These are phyloP conservation scores for Lactarius hatsudake DNA, from an alignment of 768 basidiomycete species.

Conservation along the genomic window DNA sequence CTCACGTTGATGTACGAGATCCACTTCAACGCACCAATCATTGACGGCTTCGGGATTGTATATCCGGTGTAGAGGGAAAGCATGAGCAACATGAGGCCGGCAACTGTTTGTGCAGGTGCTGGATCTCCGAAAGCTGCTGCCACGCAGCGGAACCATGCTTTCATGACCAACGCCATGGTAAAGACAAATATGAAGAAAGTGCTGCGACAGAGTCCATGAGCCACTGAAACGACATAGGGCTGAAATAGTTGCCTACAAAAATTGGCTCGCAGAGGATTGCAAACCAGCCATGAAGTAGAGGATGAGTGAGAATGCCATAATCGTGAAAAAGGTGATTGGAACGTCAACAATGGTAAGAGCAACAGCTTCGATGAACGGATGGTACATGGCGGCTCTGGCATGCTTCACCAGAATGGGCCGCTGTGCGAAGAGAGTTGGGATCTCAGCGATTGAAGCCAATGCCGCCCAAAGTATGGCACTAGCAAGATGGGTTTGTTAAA, in stretches of 20 bases:
- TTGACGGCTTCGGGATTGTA: slow-evolving; percentile 60
- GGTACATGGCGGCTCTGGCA: slow-evolving; percentile 58
- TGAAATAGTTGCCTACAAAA: slow-evolving; percentile 50
- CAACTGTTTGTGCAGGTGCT: slow-evolving; percentile 60
- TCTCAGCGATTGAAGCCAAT: slow-evolving; percentile 60
- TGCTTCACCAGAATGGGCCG: slow-evolving; percentile 60
- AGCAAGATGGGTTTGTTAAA: neutral
- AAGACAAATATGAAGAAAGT: slow-evolving; percentile 59
- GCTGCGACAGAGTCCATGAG: slow-evolving; percentile 35
- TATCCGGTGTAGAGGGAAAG: slow-evolving; percentile 73
- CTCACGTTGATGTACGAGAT: slow-evolving; percentile 62
- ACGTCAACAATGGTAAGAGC: slow-evolving; percentile 63
- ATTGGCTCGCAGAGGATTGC: slow-evolving; percentile 54
- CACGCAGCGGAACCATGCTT: slow-evolving; percentile 69
- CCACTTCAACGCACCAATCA: slow-evolving; percentile 88
- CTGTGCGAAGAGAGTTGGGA: slow-evolving; percentile 53
- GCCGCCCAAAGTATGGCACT: slow-evolving; percentile 60
- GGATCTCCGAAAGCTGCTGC: slow-evolving; percentile 58
- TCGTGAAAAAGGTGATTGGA: slow-evolving; percentile 51
- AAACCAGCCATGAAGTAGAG: slow-evolving; percentile 63
- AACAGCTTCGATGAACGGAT: slow-evolving; percentile 52
- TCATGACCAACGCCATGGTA: slow-evolving; percentile 60
- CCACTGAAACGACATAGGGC: neutral
- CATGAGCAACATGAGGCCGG: slow-evolving; percentile 49
- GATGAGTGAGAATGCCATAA: slow-evolving; percentile 46